Base-by-base conservation (phyloP, 139 green algal genomes). In the Picochlorum sp. region DNA sequence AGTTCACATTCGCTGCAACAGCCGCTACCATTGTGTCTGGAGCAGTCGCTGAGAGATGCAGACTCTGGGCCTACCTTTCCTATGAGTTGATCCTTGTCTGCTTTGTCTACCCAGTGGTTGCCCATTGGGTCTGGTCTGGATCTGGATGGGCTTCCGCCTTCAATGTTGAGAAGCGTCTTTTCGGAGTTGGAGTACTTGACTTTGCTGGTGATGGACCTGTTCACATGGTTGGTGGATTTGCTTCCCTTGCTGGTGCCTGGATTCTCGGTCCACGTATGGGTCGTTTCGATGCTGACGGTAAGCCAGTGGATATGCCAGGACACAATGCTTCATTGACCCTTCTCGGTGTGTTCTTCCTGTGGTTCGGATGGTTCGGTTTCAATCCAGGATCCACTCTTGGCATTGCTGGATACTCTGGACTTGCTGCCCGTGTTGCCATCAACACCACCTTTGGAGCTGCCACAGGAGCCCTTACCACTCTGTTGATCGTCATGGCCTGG, bases 261-360 rank as follows among this genome's bases (percentile, higher is more conserved):
- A 81, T 98, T 31, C 67, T 95, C 2, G 94, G 94, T 3, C 92
- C 93, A 16, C 86, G 92, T 68, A 82, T 94, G 13, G 92, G 92
- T 13, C 83, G 92, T 37, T 98, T 97, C 62, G 81, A 90, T 67
- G 73, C 79, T 51, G 81, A 93, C 50, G 92, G 92, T 23, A 81
- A 91, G 60, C 79, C 78, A 0, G 72, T 85, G 4, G 73, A 81
- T 59, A 92, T 95, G 74, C 84, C 80, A 15, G 90, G 89, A 18
- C 90, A 95, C 77, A 85, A 80, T 60, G 72, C 80, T 26, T 72
- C 71, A 26, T 76, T 88, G 16, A 83, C 79, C 63, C 57, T 86
- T n/a, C 76, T 88, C 6, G 81, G 81, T 44, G 83, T 86, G 49
- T 82, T 88, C 70, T 76, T 96, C 45, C 80, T 96, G 45, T 96